Conservation (phyloP, 306 rosid genomes). For the Fagus sylvatica region DNA sequence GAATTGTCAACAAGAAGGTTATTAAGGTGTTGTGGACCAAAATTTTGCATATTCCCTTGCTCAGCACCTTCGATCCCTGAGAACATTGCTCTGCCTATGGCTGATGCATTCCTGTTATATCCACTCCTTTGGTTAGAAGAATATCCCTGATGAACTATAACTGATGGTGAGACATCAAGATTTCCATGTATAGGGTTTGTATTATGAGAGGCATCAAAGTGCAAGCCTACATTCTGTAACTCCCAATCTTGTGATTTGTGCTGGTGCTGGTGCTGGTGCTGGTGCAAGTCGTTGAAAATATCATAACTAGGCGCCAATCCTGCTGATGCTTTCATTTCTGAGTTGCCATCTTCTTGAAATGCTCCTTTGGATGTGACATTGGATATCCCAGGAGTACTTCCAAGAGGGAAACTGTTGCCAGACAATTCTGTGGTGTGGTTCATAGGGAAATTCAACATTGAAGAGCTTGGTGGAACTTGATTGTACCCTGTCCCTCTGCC, state of each 20-base stretch:
- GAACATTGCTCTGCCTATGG: conserved; percentile 51
- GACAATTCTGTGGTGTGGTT: conserved; percentile 72
- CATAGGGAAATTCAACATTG: conserved; percentile 69
- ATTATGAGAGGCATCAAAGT: conserved; percentile 61
- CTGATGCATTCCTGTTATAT: conserved; percentile 43
- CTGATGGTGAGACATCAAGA: conserved; percentile 61
- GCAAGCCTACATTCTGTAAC: conserved; percentile 52
- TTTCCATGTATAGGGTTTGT: conserved; percentile 59
- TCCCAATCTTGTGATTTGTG: conserved; percentile 87
- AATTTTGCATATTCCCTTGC: conserved; percentile 52
- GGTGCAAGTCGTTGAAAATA: conserved; percentile 71
- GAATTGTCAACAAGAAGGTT: conserved; percentile 46
- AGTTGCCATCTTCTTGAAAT: conserved; percentile 60
- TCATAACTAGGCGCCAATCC: conserved; percentile 67
- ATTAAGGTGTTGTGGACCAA: conserved; percentile 48
- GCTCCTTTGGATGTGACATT: conserved; percentile 57
- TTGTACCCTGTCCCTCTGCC: conserved; percentile 57
- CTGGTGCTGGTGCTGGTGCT: background rate
- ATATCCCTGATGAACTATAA: conserved; percentile 68
- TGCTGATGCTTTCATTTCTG: conserved; percentile 54
- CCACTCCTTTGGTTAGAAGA: conserved; percentile 55
- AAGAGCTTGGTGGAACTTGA: conserved; percentile 54
- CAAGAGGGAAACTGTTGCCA: conserved; percentile 66
- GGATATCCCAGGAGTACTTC: conserved; percentile 63
- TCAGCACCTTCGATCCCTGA: conserved; percentile 47